These are phyloP conservation scores for Sinapis alba DNA, from an alignment of 441 rosid genomes.

Conservation along the genomic window DNA sequence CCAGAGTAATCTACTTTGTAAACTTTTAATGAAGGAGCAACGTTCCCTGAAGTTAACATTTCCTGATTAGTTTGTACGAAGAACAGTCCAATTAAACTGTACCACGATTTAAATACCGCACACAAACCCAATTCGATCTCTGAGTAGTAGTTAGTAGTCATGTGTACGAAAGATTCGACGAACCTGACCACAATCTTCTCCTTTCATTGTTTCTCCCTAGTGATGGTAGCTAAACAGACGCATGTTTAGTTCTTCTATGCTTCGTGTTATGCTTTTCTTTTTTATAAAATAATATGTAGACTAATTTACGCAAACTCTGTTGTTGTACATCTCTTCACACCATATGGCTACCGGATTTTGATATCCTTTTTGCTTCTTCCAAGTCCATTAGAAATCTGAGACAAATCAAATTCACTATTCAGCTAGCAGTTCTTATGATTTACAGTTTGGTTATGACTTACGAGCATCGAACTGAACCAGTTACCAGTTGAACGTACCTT, in stretches of 20 bases:
- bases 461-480: not conserved
- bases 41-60: not conserved
- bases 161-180: not conserved
- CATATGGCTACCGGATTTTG: conserved; percentile 59
- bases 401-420: not conserved
- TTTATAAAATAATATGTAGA: not conserved
- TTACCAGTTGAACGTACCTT: conserved; percentile 51
- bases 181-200: conserved; percentile 22
- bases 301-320: conserved; percentile 29
- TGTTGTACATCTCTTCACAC: conserved; percentile 45
- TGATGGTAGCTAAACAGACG: not conserved
- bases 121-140: conserved; percentile 1
- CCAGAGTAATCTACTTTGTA: not conserved
- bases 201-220: not conserved
- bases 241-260: conserved; percentile 16
- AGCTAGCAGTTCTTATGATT: conserved; percentile 7
- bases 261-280: not conserved
- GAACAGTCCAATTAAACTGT: conserved; percentile 26
- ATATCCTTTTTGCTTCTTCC: conserved; percentile 86
- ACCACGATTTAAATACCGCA: conserved; percentile 20
- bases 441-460: not conserved
- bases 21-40: not conserved
- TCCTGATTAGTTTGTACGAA: not conserved
- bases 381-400: conserved; percentile 85
- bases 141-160: not conserved